Percentiles rank a stretch among this genome's conserved stretches.
These are phyloP conservation scores for Angophora floribunda DNA, from an alignment of 345 rosid species.

Conservation along the genomic window DNA sequence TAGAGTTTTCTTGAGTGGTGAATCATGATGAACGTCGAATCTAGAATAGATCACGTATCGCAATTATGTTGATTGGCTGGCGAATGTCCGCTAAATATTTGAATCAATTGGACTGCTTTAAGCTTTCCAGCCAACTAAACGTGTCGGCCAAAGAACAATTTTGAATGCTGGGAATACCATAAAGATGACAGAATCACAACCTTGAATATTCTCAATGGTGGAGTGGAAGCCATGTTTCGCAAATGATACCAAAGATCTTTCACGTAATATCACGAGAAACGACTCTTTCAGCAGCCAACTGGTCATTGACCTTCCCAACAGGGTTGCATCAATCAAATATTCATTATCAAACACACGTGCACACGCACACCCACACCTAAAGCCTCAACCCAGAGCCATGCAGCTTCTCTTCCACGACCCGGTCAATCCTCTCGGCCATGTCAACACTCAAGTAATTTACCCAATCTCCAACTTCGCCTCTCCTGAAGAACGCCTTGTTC, in stretches of 20 bases:
- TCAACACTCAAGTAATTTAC: slow-evolving; percentile 18
- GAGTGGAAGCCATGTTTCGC: not conserved
- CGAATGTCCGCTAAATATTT: not conserved
- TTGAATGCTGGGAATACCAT: no score
- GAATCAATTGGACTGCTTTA: not conserved
- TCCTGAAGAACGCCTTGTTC: slow-evolving; percentile 4
- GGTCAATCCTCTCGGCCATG: slow-evolving; percentile 17
- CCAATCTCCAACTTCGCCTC: slow-evolving; percentile 35
- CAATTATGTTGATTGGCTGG: not conserved
- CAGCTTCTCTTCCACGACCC: slow-evolving; percentile 9
- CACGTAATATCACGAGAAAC: not conserved
- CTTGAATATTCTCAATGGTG: no score
- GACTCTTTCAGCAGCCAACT: not conserved
- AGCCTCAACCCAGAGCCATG: slow-evolving; percentile 7
- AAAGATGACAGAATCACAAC: no score
- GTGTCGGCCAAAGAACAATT: no score
- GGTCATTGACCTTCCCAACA: not conserved
- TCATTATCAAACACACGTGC: not conserved
- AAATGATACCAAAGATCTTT: not conserved
- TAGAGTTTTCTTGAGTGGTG: no score
- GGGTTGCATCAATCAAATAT: not conserved
- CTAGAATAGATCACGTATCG: no score
- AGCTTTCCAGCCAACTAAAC: not conserved
- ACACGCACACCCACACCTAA: not conserved
- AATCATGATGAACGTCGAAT: no score